Conservation (phyloP, 148 eudicot species). For the Vaccinium myrtillus region DNA sequence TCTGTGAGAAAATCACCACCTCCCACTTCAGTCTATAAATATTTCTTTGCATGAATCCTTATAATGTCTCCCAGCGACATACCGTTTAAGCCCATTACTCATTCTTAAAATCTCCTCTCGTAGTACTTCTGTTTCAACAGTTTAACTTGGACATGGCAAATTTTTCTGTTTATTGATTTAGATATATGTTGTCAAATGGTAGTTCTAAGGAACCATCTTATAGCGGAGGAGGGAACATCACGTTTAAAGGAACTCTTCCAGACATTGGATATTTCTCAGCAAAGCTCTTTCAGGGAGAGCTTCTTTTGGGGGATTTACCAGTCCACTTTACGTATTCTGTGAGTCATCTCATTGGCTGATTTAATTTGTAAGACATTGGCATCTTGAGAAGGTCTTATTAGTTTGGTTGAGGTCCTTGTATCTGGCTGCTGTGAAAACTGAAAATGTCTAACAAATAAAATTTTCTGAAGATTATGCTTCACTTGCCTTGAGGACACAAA, state of each 20-base stretch:
- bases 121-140: not conserved
- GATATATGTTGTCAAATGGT: constrained; percentile 19
- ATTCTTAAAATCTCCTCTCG: not conserved
- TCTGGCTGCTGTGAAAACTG: not conserved
- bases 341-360: constrained; percentile 32
- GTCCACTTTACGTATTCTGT: constrained; percentile 67
- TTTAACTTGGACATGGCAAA: constrained; percentile 7
- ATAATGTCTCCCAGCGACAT: not conserved
- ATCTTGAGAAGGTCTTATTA: not conserved
- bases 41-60: not conserved
- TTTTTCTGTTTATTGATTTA: not conserved
- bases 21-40: not conserved
- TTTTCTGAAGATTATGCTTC: not conserved
- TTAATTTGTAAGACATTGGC: not conserved
- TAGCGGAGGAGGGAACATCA: constrained; percentile 82
- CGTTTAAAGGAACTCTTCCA: constrained; percentile 65
- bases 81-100: not conserved
- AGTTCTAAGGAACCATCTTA: constrained; percentile 70
- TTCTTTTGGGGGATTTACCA: constrained; percentile 51
- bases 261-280: constrained; percentile 37
- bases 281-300: constrained; percentile 67
- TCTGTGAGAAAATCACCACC: not conserved
- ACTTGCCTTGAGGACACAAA: not conserved
- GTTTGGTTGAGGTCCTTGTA: not conserved
- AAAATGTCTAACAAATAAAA: not conserved